A percentile compares a stretch with the other conserved stretches of the same genome.
phyloP scores from a whole-genome alignment of 805 yeast species.

The Cyberlindnera suaveolens region DNA sequence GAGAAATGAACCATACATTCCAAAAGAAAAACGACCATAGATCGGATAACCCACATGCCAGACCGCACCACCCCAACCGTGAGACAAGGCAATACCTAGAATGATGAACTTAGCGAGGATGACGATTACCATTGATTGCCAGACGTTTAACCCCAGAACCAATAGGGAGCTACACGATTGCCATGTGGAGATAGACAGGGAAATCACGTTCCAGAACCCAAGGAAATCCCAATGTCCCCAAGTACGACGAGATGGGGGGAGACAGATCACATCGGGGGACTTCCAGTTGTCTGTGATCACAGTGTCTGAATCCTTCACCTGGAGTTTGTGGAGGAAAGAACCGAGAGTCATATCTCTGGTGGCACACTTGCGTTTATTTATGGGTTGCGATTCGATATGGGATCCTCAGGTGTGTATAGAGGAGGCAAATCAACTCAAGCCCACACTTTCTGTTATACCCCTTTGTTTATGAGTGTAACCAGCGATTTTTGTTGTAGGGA shows the following conservation, averaged over 20 bases:
- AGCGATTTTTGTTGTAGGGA: too few relatives aligned
- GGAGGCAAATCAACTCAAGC: not conserved
- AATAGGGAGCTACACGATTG: slow-evolving; percentile 36
- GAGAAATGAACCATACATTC: slow-evolving; percentile 38
- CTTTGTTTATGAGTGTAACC: too few relatives aligned
- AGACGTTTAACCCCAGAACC: slow-evolving; percentile 36
- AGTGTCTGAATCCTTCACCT: slow-evolving; percentile 18
- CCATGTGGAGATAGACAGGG: slow-evolving; percentile 35
- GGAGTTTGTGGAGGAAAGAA: slow-evolving; percentile 7
- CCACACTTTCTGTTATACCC: too few relatives aligned
- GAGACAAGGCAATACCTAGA: slow-evolving; percentile 33
- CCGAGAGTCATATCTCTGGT: not conserved
- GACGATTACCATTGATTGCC: slow-evolving; percentile 38
- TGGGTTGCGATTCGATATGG: not conserved
- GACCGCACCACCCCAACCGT: slow-evolving; percentile 41
- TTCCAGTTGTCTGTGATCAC: slow-evolving; percentile 25
- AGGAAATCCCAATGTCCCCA: slow-evolving; percentile 40
- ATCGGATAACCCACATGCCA: slow-evolving; percentile 47
- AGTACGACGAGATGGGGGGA: slow-evolving; percentile 38
- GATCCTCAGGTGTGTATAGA: not conserved
- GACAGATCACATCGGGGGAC: slow-evolving; percentile 36
- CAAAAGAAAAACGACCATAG: slow-evolving; percentile 38
- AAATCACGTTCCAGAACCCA: slow-evolving; percentile 37
- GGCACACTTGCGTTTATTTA: not conserved
- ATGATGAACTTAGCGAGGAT: slow-evolving; percentile 36